Evolutionary conservation across 2,329 filamentous ascomycete species (phyloP).

Genomic region (Sporothrix globosa): DNA sequence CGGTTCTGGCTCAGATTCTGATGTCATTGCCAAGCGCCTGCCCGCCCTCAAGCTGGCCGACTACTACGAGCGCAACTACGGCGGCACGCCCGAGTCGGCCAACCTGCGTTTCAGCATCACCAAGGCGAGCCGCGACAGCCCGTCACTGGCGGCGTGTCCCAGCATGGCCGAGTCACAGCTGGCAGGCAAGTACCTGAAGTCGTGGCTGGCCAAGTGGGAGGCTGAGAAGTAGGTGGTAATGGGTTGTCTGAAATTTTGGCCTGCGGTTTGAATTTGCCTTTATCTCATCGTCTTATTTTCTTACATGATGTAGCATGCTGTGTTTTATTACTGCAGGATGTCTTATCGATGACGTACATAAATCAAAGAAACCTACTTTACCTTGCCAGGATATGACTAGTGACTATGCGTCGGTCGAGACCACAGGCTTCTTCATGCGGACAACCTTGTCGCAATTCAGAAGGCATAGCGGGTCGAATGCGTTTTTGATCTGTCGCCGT

Average conservation of each 20-base stretch:
- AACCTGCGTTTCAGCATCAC: constrained; percentile 30
- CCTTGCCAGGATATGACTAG: no score
- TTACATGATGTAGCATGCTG: no score
- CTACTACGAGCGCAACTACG: constrained; percentile 31
- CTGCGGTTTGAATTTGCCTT: not conserved
- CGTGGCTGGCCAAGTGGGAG: constrained; percentile 33
- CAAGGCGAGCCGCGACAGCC: constrained; percentile 32
- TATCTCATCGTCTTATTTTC: not conserved
- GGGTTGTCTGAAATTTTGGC: no score
- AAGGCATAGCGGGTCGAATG: constrained; percentile 74
- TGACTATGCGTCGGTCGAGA: not conserved
- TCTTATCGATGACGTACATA: no score
- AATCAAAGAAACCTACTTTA: no score
- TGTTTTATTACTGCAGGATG: no score
- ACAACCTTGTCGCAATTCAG: constrained; percentile 72
- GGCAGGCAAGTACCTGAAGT: constrained; percentile 31
- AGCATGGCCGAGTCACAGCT: constrained; percentile 30
- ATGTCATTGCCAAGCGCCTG: constrained; percentile 28
- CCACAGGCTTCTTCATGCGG: constrained; percentile 55
- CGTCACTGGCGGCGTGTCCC: constrained; percentile 30
- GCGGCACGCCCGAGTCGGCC: constrained; percentile 4
- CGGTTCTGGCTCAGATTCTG: not conserved
- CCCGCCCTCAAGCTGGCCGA: constrained; percentile 35
- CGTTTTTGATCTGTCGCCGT: constrained; percentile 64
- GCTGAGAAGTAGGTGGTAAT: not conserved